Evolutionary conservation across 257 asterid species (phyloP), one percentile per base, ranked within the genome.

Genomic region (Solanum pennellii): DNA sequence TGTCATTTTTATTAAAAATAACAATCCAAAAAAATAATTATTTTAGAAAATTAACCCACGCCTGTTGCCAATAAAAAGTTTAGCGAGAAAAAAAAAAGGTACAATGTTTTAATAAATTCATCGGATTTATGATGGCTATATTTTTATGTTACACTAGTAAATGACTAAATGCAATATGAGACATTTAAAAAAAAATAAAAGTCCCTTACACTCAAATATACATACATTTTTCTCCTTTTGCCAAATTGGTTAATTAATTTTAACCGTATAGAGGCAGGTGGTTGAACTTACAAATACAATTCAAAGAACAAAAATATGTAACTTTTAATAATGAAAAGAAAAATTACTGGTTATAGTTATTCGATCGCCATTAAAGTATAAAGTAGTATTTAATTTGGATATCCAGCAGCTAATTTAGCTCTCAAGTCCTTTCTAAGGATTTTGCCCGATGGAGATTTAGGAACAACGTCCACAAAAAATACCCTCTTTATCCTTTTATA

Each of bases 391-490:
- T 80, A 83, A 83, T 86, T 88, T 42, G 89, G 87, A 82, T 89
- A 25, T 12, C 89, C 92, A 41, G 90, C 91, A 4, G 94, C 95
- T 39, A 95, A 88, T 91, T 89, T 94, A 82, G 97, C 95, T 92
- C 97, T 93, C 91, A 97, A 90, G 72, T 97, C 98, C 91, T 97
- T 97, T 42, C 99, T 91, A 93, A 97, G 91, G 87, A 97, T 97
- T 75, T 97, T 97, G 20, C 99, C 99, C 0, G 98, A 91, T 35
- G 99, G 98, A 87, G 94, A 92, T 89, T 95, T 94, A 3, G 99
- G 99, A 79, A 96, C 89, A 5, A 89, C 92, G 44, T 96, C 98
- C 12, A 93, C 83, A 88, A 96, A 96, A 87, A 94, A 94, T 56
- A 94, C 98, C 11, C 92, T 89, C 10, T 89, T 90, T 86, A 96